Conservation (phyloP, 495 filamentous ascomycete species). For the Podospora didyma region DNA sequence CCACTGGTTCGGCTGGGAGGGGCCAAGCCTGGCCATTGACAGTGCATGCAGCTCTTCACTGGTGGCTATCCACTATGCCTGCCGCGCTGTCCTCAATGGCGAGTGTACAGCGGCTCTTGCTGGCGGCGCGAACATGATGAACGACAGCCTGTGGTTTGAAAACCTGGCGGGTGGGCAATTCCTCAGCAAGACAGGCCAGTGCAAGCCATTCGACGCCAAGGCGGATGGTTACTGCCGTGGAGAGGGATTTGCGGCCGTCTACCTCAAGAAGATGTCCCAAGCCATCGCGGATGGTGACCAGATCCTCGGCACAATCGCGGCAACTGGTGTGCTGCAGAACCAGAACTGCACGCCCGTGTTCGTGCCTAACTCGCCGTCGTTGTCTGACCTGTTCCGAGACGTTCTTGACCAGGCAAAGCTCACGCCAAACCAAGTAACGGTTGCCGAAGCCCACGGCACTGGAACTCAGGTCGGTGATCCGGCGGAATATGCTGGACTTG, state of each 20-base stretch:
- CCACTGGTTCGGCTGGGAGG: conserved; percentile 42
- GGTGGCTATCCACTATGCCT: conserved; percentile 48
- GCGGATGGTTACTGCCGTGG: conserved; percentile 63
- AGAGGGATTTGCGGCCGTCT: conserved; percentile 51
- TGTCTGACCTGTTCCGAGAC: conserved; percentile 45
- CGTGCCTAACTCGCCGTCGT: conserved; percentile 45
- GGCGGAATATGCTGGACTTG: conserved; percentile 27
- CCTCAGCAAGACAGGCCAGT: conserved; percentile 39
- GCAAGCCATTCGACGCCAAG: conserved; percentile 52
- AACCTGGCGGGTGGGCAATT: conserved; percentile 39
- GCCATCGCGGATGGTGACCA: conserved; percentile 47
- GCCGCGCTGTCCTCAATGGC: conserved; percentile 39
- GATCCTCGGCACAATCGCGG: conserved; percentile 55
- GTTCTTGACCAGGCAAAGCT: conserved; percentile 44
- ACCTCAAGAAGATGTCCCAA: conserved; percentile 51
- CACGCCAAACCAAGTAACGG: conserved; percentile 34
- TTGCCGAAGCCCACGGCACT: conserved; percentile 42
- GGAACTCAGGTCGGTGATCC: conserved; percentile 18
- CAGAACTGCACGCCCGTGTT: conserved; percentile 47
- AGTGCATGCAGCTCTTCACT: conserved; percentile 54
- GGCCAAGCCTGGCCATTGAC: conserved; percentile 39
- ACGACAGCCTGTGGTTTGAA: conserved; percentile 46
- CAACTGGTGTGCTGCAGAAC: conserved; percentile 50
- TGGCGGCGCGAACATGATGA: conserved; percentile 33
- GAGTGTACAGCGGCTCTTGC: conserved; percentile 40